Evolutionary conservation across 768 basidiomycete species (phyloP).

Genomic region (Boletellus ananiceps): DNA sequence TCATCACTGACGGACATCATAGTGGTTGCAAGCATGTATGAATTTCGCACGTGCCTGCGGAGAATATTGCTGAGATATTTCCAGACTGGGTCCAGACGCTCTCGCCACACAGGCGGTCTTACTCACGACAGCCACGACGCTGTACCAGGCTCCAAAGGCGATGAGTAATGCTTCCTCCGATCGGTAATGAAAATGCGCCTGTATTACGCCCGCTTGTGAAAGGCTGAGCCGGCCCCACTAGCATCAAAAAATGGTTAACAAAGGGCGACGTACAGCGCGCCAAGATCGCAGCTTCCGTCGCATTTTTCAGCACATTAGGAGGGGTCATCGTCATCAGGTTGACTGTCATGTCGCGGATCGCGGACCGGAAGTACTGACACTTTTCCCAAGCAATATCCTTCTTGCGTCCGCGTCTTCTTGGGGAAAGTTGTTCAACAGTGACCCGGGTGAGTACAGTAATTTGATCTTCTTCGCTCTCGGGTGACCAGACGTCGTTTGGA

Average conservation of each 20-base stretch:
- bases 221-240: slow-evolving; percentile 5
- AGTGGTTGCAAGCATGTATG: slow-evolving; percentile 25
- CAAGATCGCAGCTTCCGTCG: slow-evolving; percentile 16
- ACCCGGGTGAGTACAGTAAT: slow-evolving; percentile 32
- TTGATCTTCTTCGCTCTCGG: neutral
- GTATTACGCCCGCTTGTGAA: neutral
- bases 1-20: slow-evolving; percentile 2
- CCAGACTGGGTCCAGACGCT: slow-evolving; percentile 20
- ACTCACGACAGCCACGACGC: slow-evolving; percentile 19
- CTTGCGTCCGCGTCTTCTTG: slow-evolving; percentile 44
- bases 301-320: slow-evolving; percentile 15
- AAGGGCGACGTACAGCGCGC: slow-evolving; percentile 17
- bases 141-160: slow-evolving; percentile 23
- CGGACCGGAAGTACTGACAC: neutral
- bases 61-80: slow-evolving; percentile 3
- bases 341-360: neutral
- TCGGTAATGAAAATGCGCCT: slow-evolving; percentile 18
- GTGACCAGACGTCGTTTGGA: slow-evolving; percentile 16
- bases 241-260: slow-evolving; percentile 20
- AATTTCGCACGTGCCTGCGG: neutral
- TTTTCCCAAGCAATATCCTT: slow-evolving; percentile 35
- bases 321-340: slow-evolving; percentile 12
- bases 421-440: slow-evolving; percentile 59
- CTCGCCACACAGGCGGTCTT: slow-evolving; percentile 26
- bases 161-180: slow-evolving; percentile 18